Evolutionary conservation across 129 eudicot species (phyloP).

Genomic region (Lactuca saligna): DNA sequence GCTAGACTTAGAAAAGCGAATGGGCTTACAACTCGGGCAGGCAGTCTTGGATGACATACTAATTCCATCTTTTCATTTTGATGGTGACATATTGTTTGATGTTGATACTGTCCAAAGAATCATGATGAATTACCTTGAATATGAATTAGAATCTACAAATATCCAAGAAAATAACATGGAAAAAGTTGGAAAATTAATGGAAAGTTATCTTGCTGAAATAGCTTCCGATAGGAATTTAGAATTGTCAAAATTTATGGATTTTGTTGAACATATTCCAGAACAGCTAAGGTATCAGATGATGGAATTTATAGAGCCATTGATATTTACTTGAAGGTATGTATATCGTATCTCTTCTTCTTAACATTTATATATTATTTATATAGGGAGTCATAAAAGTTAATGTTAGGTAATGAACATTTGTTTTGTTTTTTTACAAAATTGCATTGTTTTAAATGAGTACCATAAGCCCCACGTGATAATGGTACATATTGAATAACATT

Average conservation of each 20-base stretch:
- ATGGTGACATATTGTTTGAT: slow-evolving; percentile 79
- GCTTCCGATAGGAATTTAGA: slow-evolving; percentile 72
- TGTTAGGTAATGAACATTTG: too few relatives aligned
- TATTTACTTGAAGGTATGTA: slow-evolving; percentile 73
- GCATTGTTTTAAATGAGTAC: too few relatives aligned
- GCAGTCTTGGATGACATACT: slow-evolving; percentile 79
- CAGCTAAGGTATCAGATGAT: slow-evolving; percentile 78
- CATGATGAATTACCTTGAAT: slow-evolving; percentile 62
- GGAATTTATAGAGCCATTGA: slow-evolving; percentile 96
- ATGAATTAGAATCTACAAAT: slow-evolving; percentile 39
- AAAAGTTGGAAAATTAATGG: slow-evolving; percentile 82
- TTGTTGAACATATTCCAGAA: slow-evolving; percentile 76
- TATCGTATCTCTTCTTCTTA: background rate
- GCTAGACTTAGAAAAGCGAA: slow-evolving; percentile 86
- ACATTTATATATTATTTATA: background rate
- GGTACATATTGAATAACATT: too few relatives aligned
- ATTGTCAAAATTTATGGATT: slow-evolving; percentile 53
- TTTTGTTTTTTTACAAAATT: too few relatives aligned
- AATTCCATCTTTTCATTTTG: slow-evolving; percentile 68
- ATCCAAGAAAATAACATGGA: slow-evolving; percentile 57
- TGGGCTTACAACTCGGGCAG: slow-evolving; percentile 73
- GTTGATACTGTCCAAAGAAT: slow-evolving; percentile 73
- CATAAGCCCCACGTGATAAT: too few relatives aligned
- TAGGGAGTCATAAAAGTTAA: too few relatives aligned
- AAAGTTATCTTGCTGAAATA: slow-evolving; percentile 76